Evolutionary conservation across 140 eudicot species (phyloP).

Genomic region (Erigeron philadelphicus): DNA sequence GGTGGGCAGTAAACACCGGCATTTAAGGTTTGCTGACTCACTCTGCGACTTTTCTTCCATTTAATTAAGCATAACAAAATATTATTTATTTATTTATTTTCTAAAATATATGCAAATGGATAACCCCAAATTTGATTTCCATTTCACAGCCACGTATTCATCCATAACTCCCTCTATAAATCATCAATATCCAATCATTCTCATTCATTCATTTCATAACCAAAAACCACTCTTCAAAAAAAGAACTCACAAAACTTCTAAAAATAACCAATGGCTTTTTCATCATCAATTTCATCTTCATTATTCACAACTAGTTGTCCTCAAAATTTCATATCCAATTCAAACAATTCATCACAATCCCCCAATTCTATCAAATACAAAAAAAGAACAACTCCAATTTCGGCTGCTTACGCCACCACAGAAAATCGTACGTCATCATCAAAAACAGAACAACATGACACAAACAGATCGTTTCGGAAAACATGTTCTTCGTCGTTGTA

Average conservation of each 20-base stretch:
- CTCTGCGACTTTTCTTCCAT: neutral
- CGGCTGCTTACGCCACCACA: conserved; percentile 39
- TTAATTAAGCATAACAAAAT: neutral
- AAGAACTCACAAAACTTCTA: too few relatives aligned
- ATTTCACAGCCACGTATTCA: conserved; percentile 3
- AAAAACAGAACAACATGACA: too few relatives aligned
- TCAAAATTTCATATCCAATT: conserved; percentile 25
- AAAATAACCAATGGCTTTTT: too few relatives aligned
- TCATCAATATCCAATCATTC: neutral
- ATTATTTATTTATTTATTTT: too few relatives aligned
- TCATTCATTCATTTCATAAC: neutral
- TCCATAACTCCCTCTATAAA: neutral
- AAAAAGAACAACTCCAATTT: conserved; percentile 16
- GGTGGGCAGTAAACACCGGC: neutral
- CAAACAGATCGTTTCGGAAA: neutral
- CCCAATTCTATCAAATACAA: conserved; percentile 7
- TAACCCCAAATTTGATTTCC: neutral
- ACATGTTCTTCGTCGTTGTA: conserved; percentile 38
- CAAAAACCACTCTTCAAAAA: neutral
- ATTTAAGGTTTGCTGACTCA: neutral
- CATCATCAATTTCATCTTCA: conserved; percentile 13
- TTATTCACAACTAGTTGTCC: neutral
- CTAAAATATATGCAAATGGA: neutral
- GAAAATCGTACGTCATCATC: conserved; percentile 11
- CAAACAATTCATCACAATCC: neutral